phyloP scores from a whole-genome alignment of 2,329 filamentous ascomycete species.

The Clonostachys rosea region DNA sequence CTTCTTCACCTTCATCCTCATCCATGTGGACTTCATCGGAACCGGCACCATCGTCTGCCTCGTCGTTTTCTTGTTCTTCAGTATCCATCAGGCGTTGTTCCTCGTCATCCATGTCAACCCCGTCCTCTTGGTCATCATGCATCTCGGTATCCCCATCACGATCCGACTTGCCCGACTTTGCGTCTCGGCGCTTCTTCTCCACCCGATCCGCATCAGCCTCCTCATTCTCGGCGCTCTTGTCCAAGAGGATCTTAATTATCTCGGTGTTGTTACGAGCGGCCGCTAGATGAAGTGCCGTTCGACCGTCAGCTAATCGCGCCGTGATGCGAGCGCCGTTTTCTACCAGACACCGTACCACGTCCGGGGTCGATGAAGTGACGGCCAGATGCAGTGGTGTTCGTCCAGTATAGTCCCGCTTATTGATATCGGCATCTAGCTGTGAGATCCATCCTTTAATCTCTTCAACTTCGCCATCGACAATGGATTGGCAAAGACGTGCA shows the following conservation, averaged over 20 bases:
- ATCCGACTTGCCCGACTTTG: too few species aligned
- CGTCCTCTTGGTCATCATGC: too few species aligned
- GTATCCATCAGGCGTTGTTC: too few species aligned
- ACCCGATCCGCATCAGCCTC: too few species aligned
- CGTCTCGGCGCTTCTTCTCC: too few species aligned
- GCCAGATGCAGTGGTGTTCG: constrained; percentile 72
- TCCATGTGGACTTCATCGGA: too few species aligned
- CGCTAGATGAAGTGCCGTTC: constrained; percentile 76
- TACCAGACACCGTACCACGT: constrained; percentile 68
- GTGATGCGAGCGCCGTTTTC: constrained; percentile 69
- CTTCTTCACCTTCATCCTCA: too few species aligned
- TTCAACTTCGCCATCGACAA: constrained; percentile 68
- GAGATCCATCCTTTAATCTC: constrained; percentile 65
- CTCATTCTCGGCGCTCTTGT: too few species aligned
- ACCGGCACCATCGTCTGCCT: too few species aligned
- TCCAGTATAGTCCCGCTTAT: constrained; percentile 73
- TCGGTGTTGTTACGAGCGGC: constrained; percentile 63
- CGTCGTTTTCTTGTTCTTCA: too few species aligned
- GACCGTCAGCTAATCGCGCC: constrained; percentile 71
- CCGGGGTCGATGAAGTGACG: constrained; percentile 59
- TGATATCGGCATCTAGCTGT: constrained; percentile 65
- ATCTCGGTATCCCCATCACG: too few species aligned
- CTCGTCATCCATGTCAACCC: too few species aligned
- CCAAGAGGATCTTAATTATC: constrained; percentile 51
- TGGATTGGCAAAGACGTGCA: constrained; percentile 72